These are phyloP conservation scores for Tephrocybe rancida DNA, from an alignment of 768 basidiomycete species.

Conservation along the genomic window DNA sequence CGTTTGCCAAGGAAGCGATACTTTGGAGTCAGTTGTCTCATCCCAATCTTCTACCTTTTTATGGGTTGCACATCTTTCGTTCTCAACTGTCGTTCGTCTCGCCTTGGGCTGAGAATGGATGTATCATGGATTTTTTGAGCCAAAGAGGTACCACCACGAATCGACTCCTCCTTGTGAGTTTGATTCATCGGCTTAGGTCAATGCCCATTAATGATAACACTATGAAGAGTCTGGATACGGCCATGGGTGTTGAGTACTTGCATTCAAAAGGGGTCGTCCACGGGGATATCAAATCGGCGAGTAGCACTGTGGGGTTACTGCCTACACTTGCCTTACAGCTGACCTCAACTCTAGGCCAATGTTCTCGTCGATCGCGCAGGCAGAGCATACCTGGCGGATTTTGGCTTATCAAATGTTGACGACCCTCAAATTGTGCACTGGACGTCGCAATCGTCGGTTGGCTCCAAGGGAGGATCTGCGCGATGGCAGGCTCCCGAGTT, in stretches of 20 bases:
- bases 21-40: constrained; percentile 30
- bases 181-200: not conserved
- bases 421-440: constrained; percentile 17
- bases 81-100: constrained; percentile 31
- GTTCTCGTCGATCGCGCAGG: constrained; percentile 22
- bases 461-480: constrained; percentile 16
- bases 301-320: not conserved
- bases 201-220: not conserved
- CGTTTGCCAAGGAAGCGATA: constrained; percentile 6
- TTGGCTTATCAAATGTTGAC: constrained; percentile 21
- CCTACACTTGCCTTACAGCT: not conserved
- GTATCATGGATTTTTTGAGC: constrained; percentile 28
- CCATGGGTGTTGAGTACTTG: constrained; percentile 24
- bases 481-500: constrained; percentile 30
- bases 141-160: constrained; percentile 13
- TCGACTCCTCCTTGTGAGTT: constrained; percentile 11
- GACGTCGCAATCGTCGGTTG: constrained; percentile 11
- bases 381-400: constrained; percentile 27
- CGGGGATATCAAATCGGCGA: constrained; percentile 30
- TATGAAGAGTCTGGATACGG: constrained; percentile 16
- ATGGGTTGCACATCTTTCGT: constrained; percentile 23
- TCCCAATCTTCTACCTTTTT: constrained; percentile 29
- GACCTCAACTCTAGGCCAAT: constrained; percentile 19
- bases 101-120: constrained; percentile 20
- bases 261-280: constrained; percentile 25